These are phyloP conservation scores for Ceratocystis ficicola DNA, from an alignment of 2,329 filamentous ascomycete species.

Conservation along the genomic window DNA sequence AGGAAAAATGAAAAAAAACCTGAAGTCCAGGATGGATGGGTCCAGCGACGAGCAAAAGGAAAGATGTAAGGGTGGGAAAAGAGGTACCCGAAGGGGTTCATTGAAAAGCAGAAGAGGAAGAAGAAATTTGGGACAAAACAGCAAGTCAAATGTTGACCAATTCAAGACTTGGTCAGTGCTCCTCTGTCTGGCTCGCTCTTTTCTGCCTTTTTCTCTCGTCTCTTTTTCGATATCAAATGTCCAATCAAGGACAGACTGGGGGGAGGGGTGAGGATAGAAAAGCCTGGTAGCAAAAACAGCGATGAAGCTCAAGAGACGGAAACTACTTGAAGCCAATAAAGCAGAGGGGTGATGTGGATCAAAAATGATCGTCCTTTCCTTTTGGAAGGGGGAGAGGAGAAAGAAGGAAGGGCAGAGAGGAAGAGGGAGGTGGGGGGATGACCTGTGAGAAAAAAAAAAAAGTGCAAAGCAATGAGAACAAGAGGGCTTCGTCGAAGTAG, in stretches of 20 bases:
- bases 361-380: conserved; percentile 11
- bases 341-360: conserved; percentile 12
- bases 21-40: conserved; percentile 2
- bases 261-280: conserved; percentile 1
- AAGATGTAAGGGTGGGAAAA: neutral
- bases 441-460: neutral
- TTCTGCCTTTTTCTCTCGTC: conserved; percentile 2
- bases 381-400: conserved; percentile 3
- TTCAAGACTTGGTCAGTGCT: conserved; percentile 5
- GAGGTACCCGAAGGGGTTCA: neutral
- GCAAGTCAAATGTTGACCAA: neutral
- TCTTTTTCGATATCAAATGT: neutral
- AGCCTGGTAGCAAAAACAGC: neutral
- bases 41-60: neutral
- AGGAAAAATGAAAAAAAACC: neutral
- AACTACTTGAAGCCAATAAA: conserved; percentile 10
- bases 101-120: conserved; percentile 12
- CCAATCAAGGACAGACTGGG: neutral
- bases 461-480: neutral
- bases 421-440: neutral
- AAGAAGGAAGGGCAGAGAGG: neutral
- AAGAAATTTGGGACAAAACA: neutral
- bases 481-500: neutral
- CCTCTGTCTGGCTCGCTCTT: neutral
- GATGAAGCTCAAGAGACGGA: conserved; percentile 8